Conservation (phyloP, 192 early-diverging fungal genomes). For the Globomyces pollinis-pini region DNA sequence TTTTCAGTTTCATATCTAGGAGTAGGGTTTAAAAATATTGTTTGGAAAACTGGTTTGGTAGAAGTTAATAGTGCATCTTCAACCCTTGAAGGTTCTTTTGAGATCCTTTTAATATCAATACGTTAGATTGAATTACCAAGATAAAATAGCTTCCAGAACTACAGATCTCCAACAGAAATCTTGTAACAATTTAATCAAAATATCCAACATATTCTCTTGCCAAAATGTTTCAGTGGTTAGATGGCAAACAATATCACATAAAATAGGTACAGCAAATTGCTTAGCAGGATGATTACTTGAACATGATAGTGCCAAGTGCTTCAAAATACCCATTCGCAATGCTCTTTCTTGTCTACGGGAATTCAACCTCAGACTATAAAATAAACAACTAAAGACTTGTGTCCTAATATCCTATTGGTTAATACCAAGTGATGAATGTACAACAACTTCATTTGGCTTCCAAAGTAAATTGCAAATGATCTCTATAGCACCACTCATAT, state of each 20-base stretch:
- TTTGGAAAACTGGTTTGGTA: no score
- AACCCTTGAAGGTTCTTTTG: neutral
- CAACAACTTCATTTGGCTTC: neutral
- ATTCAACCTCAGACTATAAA: neutral
- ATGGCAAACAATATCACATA: conserved; percentile 1
- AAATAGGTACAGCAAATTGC: neutral
- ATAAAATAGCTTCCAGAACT: neutral
- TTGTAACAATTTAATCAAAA: neutral
- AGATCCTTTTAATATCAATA: no score
- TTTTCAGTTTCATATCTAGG: no score
- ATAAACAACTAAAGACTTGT: neutral
- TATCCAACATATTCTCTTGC: neutral
- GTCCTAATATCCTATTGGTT: neutral
- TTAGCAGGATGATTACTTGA: neutral
- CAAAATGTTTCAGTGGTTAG: neutral
- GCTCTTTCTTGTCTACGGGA: neutral
- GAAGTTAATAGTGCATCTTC: neutral
- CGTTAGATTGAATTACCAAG: neutral
- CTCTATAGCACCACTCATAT: neutral
- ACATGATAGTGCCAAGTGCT: neutral
- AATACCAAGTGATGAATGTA: no score
- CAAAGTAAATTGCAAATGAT: neutral
- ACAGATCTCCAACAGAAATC: neutral
- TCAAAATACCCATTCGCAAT: neutral
- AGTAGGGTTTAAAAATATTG: no score